Conservation (phyloP, 2,329 filamentous ascomycete genomes). For the Rhinocladiella mackenziei region DNA sequence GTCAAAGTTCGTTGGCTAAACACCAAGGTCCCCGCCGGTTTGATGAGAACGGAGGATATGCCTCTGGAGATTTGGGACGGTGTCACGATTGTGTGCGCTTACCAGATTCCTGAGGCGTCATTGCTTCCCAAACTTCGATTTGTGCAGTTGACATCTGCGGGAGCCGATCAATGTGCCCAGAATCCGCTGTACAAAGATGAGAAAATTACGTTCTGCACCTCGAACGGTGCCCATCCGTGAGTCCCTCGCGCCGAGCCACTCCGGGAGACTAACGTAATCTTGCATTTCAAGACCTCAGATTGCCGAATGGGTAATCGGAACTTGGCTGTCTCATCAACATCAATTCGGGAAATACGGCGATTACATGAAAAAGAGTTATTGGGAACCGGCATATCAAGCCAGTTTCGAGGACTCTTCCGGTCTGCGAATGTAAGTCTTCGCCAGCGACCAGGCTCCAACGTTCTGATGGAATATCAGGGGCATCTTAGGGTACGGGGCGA, state of each 20-base stretch:
- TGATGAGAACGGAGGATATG: slow-evolving; percentile 1
- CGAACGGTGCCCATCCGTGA: slow-evolving; percentile 44
- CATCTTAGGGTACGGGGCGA: slow-evolving; percentile 59
- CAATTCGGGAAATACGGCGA: slow-evolving; percentile 33
- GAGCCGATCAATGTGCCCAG: slow-evolving; percentile 42
- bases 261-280: background rate
- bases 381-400: slow-evolving; percentile 30
- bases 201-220: slow-evolving; percentile 40
- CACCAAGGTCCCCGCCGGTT: background rate
- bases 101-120: slow-evolving; percentile 1
- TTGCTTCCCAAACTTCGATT: slow-evolving; percentile 37
- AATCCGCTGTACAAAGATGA: slow-evolving; percentile 37
- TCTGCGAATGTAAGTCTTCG: slow-evolving; percentile 20
- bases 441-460: background rate
- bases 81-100: slow-evolving; percentile 8
- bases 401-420: slow-evolving; percentile 18
- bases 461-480: slow-evolving; percentile 43
- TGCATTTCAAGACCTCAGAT: slow-evolving; percentile 36
- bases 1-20: slow-evolving; percentile 33
- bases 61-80: slow-evolving; percentile 16
- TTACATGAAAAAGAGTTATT: slow-evolving; percentile 32
- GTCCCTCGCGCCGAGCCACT: slow-evolving; percentile 14
- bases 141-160: slow-evolving; percentile 46
- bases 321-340: slow-evolving; percentile 36
- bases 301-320: slow-evolving; percentile 42